Evolutionary conservation across 1,139 yeast genomes (phyloP).

Genomic region (Pichia inconspicua): DNA sequence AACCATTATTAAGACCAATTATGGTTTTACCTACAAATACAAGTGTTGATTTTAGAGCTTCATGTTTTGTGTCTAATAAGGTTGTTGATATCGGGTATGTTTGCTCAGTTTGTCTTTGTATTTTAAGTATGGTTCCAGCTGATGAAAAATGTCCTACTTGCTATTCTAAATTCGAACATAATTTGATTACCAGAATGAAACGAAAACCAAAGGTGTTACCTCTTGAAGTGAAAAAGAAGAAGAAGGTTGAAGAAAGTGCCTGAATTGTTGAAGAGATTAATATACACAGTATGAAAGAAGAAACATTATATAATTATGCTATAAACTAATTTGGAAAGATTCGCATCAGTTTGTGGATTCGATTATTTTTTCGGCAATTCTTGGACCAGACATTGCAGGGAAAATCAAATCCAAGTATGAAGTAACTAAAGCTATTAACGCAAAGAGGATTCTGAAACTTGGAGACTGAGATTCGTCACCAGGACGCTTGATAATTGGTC

Average conservation of each 20-base stretch:
- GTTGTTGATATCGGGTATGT: slow-evolving; percentile 91
- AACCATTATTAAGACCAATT: slow-evolving; percentile 69
- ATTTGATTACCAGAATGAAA: slow-evolving; percentile 47
- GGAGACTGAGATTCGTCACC: slow-evolving; percentile 24
- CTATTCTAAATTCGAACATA: slow-evolving; percentile 52
- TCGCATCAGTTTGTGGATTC: slow-evolving; percentile 3
- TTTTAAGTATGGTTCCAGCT: slow-evolving; percentile 44
- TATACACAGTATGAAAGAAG: neutral
- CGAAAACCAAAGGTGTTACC: slow-evolving; percentile 40
- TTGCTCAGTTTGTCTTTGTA: slow-evolving; percentile 91
- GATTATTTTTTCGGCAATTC: slow-evolving; percentile 1
- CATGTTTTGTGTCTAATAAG: slow-evolving; percentile 83
- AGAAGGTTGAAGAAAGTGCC: slow-evolving; percentile 5
- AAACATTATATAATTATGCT: neutral
- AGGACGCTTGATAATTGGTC: slow-evolving; percentile 25
- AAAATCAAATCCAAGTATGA: slow-evolving; percentile 28
- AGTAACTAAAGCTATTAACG: slow-evolving; percentile 23
- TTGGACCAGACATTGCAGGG: slow-evolving; percentile 21
- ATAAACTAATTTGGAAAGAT: too few relatives aligned
- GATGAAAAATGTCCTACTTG: slow-evolving; percentile 59
- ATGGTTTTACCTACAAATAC: slow-evolving; percentile 78
- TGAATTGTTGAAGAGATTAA: neutral
- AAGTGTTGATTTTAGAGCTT: slow-evolving; percentile 87
- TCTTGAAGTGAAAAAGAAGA: slow-evolving; percentile 22
- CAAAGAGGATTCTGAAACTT: slow-evolving; percentile 23